These are phyloP conservation scores for Orbilia brochopaga DNA, from an alignment of 2,329 filamentous ascomycete genomes.

Conservation along the genomic window DNA sequence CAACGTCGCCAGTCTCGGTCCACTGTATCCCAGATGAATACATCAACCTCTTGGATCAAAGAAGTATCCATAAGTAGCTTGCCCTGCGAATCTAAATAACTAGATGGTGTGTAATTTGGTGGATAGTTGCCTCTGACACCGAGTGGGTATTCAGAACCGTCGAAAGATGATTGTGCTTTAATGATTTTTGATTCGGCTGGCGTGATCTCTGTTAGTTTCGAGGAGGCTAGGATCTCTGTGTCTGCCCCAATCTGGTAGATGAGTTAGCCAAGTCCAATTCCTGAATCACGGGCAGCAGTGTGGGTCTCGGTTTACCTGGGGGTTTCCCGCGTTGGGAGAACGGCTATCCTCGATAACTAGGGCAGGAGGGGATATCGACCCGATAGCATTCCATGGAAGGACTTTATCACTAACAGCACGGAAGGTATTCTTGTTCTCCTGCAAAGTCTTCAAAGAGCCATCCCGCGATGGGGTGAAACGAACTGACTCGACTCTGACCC, in stretches of 20 bases:
- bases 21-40: conserved; percentile 18
- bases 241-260: too few relatives aligned
- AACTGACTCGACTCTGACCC: conserved; percentile 19
- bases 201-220: too few relatives aligned
- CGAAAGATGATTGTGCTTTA: not conserved
- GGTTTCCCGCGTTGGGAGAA: not conserved
- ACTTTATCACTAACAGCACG: conserved; percentile 20
- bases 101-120: not conserved
- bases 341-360: not conserved
- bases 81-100: not conserved
- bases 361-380: not conserved
- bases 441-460: conserved; percentile 7
- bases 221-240: too few relatives aligned
- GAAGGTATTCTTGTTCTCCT: conserved; percentile 18
- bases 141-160: not conserved
- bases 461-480: not conserved
- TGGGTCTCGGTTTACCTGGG: not conserved
- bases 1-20: conserved; percentile 16
- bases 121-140: not conserved
- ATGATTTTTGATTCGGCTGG: not conserved
- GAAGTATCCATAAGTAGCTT: not conserved
- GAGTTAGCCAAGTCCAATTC: too few relatives aligned
- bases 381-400: conserved; percentile 17
- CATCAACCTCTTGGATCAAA: not conserved
- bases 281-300: too few relatives aligned